Base-by-base conservation (phyloP, 805 yeast genomes). In the Diddensiella transvaalensis region DNA sequence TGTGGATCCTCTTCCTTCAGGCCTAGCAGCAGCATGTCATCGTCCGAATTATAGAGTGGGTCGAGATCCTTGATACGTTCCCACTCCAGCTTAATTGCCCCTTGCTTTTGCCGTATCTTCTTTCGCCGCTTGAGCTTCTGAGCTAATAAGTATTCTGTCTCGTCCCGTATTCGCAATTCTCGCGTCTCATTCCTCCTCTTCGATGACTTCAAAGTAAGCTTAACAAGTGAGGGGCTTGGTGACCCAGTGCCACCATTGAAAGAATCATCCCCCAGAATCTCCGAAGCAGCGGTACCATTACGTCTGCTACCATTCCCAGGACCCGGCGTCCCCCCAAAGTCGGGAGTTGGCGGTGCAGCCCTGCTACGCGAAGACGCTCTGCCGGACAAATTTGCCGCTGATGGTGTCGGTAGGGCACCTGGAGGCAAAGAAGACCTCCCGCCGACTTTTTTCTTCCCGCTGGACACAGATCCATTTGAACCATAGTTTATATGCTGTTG, bases 11-110 rank as follows among this genome's bases (percentile, higher is more conserved):
- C 22, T 26, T 44, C 37, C 45, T 21, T 46, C 29, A 30, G 40
- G 22, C 32, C n/a, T 17, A 8, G 10, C 8, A 22, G 6, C 30
- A 40, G 19, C 33, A 44, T 35, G 47, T 68, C 72, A 21, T 57
- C 61, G 42, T 67, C 71, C 11, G 69, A 62, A 35, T 62, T 54
- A 43, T 65, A 65, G 10, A 67, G 35, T 17, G 70, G 68, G 37
- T 68, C 71, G 3, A 60, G 36, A 19, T 56, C 61, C 22, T 52
- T 49, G 38, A 67, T 61, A 33, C 46, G 46, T 3, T 40, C 26
- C 69, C 69, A 66, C 3, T 60, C 48, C 15, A 58, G 56, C 24
- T 47, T 43, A 8, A 66, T 29, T 4, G 66, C 48, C n/a, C 67
- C 62, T 22, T 52, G 54, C 8, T 45, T 42, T 22, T 48, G 50